Percentiles rank a stretch among this genome's conserved stretches.
Conservation (phyloP, 2,329 filamentous ascomycete species). For the Sporothrix schenckii region DNA sequence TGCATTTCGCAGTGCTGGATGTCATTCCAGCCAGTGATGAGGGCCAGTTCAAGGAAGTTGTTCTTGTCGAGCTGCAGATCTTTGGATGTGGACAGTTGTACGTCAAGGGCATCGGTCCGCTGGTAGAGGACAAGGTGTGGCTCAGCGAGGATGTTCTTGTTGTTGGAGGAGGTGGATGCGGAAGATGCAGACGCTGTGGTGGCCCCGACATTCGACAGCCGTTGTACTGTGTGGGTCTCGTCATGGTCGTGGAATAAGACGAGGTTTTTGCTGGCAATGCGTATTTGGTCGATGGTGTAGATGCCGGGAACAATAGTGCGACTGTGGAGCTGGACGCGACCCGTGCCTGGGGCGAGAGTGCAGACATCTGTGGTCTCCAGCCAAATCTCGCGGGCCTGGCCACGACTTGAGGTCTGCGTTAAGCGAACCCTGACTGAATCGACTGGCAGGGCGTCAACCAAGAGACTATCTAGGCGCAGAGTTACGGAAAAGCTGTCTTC, state of each 20-base stretch:
- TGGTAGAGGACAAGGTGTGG: conserved; percentile 75
- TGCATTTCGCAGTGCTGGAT: conserved; percentile 62
- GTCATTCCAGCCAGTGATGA: conserved; percentile 75
- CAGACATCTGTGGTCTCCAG: conserved; percentile 43
- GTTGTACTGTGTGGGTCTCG: background rate
- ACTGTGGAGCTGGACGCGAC: conserved; percentile 50
- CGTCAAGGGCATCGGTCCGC: conserved; percentile 67
- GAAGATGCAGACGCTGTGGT: background rate
- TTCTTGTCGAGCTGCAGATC: conserved; percentile 78
- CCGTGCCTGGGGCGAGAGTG: conserved; percentile 59
- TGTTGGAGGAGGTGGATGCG: conserved; percentile 22
- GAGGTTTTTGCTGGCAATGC: conserved; percentile 66
- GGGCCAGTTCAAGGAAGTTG: conserved; percentile 73
- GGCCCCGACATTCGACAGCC: background rate
- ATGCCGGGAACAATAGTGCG: conserved; percentile 70
- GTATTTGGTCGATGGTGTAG: conserved; percentile 74
- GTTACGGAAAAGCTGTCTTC: conserved; percentile 75
- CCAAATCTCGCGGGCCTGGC: conserved; percentile 60
- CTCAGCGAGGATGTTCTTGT: conserved; percentile 57
- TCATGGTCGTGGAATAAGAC: conserved; percentile 67
- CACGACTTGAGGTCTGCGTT: conserved; percentile 56
- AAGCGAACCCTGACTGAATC: conserved; percentile 68
- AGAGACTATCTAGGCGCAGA: conserved; percentile 69
- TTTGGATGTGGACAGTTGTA: conserved; percentile 66
- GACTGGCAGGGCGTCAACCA: conserved; percentile 70